Conservation (phyloP, 2,329 filamentous ascomycete genomes). For the Dothideomycetes sp. region DNA sequence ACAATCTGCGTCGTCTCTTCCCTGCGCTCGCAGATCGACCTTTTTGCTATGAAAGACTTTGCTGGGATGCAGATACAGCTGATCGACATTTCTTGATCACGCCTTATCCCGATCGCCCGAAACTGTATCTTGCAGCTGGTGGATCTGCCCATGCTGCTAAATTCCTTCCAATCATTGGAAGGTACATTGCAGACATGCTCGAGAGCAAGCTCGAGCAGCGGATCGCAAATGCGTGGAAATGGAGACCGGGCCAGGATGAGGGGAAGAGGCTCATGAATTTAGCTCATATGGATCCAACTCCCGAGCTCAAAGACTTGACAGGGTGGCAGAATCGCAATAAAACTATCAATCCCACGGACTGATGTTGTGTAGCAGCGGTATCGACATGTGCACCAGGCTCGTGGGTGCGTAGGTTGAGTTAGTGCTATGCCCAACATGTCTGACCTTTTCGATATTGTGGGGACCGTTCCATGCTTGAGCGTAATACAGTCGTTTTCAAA, state of each 20-base stretch:
- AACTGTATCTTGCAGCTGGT: conserved; percentile 41
- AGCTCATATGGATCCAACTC: neutral
- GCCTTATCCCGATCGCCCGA: conserved; percentile 37
- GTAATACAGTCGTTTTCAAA: no score
- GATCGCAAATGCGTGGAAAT: neutral
- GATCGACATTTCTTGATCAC: conserved; percentile 25
- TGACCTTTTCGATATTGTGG: no score
- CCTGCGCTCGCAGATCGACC: conserved; percentile 39
- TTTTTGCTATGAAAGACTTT: conserved; percentile 41
- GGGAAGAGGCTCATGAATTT: neutral
- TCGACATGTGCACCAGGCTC: no score
- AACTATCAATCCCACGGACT: no score
- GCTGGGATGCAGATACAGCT: conserved; percentile 46
- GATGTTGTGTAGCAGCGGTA: no score
- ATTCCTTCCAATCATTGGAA: conserved; percentile 40
- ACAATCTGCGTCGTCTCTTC: conserved; percentile 21
- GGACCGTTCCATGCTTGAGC: no score
- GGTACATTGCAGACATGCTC: conserved; percentile 37
- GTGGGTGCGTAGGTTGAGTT: no score
- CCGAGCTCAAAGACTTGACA: neutral
- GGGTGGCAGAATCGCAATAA: conserved; percentile 1
- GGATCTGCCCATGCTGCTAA: conserved; percentile 44
- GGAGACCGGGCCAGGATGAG: neutral
- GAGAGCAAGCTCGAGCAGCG: conserved; percentile 23
- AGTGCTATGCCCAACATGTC: no score